Conservation (phyloP, 352 stramenopile genomes). For the Phytophthora europaea region DNA sequence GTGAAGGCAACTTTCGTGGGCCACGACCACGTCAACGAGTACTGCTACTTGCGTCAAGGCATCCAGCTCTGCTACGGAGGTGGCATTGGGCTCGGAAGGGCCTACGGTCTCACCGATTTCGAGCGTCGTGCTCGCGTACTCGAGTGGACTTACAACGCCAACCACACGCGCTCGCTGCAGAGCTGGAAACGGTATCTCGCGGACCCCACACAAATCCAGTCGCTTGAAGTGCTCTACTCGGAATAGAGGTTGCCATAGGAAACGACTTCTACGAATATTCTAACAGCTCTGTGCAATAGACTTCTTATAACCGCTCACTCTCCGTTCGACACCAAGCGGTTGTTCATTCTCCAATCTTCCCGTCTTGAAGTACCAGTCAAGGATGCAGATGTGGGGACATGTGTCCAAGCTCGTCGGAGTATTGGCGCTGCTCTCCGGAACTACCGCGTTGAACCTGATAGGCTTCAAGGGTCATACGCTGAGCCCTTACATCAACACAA, state of each 20-base stretch:
- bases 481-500: constrained; percentile 16
- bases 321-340: constrained; percentile 4
- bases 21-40: constrained; percentile 75
- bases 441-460: constrained; percentile 30
- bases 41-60: constrained; percentile 55
- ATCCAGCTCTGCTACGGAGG: constrained; percentile 72
- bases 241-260: constrained; percentile 33
- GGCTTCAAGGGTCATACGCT: constrained; percentile 31
- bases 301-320: constrained; percentile 21
- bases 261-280: constrained; percentile 33
- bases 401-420: constrained; percentile 10
- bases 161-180: constrained; percentile 48
- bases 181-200: constrained; percentile 59
- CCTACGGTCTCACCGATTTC: constrained; percentile 43
- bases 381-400: constrained; percentile 29
- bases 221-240: constrained; percentile 46
- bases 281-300: constrained; percentile 18
- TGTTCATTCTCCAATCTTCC: constrained; percentile 25
- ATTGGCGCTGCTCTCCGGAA: constrained; percentile 17
- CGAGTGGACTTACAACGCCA: constrained; percentile 50
- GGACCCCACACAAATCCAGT: constrained; percentile 46
- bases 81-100: constrained; percentile 51
- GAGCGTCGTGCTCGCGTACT: constrained; percentile 51
- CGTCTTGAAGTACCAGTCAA: background rate
- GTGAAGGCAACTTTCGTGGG: constrained; percentile 71